Conservation (phyloP, 805 yeast genomes). For the Metschnikowia peoriensis region DNA sequence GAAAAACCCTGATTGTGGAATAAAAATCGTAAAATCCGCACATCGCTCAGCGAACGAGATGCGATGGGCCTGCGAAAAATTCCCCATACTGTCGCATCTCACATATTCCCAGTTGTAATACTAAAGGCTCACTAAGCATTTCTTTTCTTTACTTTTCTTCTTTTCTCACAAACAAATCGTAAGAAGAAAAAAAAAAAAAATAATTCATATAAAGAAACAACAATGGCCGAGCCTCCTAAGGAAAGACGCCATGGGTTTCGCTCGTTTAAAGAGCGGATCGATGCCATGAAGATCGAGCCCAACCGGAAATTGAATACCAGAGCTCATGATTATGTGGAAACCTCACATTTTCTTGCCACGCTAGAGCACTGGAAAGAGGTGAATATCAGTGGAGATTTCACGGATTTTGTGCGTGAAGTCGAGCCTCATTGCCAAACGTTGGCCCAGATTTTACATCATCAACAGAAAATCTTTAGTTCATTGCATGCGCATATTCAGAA, state of each 20-base stretch:
- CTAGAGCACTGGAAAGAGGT: conserved; percentile 86
- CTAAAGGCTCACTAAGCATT: too few species aligned
- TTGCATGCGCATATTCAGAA: conserved; percentile 46
- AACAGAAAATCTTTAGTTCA: conserved; percentile 51
- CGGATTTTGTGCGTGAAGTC: conserved; percentile 57
- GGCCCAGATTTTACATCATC: conserved; percentile 78
- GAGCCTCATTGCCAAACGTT: conserved; percentile 61
- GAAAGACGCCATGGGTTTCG: conserved; percentile 57
- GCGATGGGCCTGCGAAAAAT: not conserved
- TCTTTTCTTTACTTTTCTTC: not conserved
- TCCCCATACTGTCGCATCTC: not conserved
- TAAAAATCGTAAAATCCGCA: too few species aligned
- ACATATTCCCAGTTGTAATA: not conserved
- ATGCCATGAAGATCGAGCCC: conserved; percentile 81
- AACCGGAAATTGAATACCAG: conserved; percentile 49
- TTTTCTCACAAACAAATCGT: not conserved
- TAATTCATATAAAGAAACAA: not conserved
- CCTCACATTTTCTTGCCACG: conserved; percentile 77
- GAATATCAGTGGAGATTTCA: conserved; percentile 71
- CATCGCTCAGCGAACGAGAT: too few species aligned
- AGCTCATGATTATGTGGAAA: conserved; percentile 67
- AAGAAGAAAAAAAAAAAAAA: conserved; percentile 1
- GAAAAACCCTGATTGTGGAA: not conserved
- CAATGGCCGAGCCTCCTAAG: conserved; percentile 7
- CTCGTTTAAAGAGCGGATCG: conserved; percentile 83